Evolutionary conservation across 2,329 filamentous ascomycete species (phyloP).

Genomic region (Ceratocystis colombiana): DNA sequence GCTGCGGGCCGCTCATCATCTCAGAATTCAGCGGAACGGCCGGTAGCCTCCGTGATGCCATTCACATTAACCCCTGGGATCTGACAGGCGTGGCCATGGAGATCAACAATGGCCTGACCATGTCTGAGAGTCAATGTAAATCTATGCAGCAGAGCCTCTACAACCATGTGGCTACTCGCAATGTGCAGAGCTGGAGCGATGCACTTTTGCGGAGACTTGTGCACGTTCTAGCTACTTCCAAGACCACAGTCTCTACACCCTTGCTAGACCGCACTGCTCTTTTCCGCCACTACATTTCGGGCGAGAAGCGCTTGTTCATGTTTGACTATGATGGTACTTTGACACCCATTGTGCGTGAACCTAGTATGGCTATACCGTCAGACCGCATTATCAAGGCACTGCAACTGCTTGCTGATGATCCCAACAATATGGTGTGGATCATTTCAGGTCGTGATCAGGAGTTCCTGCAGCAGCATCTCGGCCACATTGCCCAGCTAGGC

Average conservation of each 20-base stretch:
- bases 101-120: constrained; percentile 70
- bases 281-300: constrained; percentile 61
- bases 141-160: constrained; percentile 67
- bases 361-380: constrained; percentile 77
- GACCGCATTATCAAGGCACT: constrained; percentile 71
- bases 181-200: constrained; percentile 75
- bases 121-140: constrained; percentile 56
- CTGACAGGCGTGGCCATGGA: constrained; percentile 71
- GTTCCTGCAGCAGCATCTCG: constrained; percentile 82
- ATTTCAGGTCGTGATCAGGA: constrained; percentile 90
- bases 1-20: constrained; percentile 77
- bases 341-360: constrained; percentile 88
- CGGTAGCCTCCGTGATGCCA: constrained; percentile 70
- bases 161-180: constrained; percentile 73
- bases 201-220: constrained; percentile 70
- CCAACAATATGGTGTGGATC: constrained; percentile 89
- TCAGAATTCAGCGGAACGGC: constrained; percentile 96
- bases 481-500: constrained; percentile 81
- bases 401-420: constrained; percentile 67
- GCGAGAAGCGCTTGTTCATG: constrained; percentile 82
- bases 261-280: constrained; percentile 65
- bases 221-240: constrained; percentile 67
- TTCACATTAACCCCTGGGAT: constrained; percentile 97
- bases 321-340: constrained; percentile 98
- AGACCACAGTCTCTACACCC: constrained; percentile 66